These are phyloP conservation scores for Saturnispora quitensis DNA, from an alignment of 805 yeast genomes.

Conservation along the genomic window DNA sequence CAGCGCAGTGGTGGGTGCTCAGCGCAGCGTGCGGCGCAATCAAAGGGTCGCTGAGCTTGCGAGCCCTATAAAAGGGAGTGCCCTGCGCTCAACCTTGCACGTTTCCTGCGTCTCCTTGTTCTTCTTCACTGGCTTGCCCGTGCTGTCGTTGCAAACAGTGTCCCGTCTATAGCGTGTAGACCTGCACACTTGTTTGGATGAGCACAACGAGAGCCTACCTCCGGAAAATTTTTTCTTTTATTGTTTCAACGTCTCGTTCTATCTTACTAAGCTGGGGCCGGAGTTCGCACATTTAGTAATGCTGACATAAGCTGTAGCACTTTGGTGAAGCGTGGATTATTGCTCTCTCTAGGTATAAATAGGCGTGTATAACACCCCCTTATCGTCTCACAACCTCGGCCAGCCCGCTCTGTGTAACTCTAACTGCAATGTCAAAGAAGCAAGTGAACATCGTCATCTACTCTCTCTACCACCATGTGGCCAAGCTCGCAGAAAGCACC, in stretches of 20 bases:
- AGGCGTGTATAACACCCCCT: not conserved
- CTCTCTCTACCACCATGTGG: constrained; percentile 74
- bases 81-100: not conserved
- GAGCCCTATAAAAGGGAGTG: not conserved
- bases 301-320: not conserved
- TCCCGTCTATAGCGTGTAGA: too few relatives aligned
- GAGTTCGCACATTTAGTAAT: not conserved
- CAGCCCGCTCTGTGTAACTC: not conserved
- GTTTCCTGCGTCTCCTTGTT: too few relatives aligned
- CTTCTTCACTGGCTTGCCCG: not conserved
- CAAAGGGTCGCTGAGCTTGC: not conserved
- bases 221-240: not conserved
- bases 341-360: not conserved
- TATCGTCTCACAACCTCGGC: not conserved
- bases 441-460: constrained; percentile 40
- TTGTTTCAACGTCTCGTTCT: not conserved
- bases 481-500: constrained; percentile 55
- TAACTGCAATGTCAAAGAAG: not conserved
- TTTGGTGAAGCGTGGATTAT: not conserved
- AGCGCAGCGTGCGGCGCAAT: too few relatives aligned
- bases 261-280: not conserved
- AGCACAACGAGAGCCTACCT: not conserved
- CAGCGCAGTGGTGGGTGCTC: too few relatives aligned
- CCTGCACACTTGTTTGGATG: not conserved
- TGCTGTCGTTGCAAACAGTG: too few relatives aligned